Evolutionary conservation across 2,329 filamentous ascomycete genomes (phyloP).

Genomic region (Alternaria tenuissima): DNA sequence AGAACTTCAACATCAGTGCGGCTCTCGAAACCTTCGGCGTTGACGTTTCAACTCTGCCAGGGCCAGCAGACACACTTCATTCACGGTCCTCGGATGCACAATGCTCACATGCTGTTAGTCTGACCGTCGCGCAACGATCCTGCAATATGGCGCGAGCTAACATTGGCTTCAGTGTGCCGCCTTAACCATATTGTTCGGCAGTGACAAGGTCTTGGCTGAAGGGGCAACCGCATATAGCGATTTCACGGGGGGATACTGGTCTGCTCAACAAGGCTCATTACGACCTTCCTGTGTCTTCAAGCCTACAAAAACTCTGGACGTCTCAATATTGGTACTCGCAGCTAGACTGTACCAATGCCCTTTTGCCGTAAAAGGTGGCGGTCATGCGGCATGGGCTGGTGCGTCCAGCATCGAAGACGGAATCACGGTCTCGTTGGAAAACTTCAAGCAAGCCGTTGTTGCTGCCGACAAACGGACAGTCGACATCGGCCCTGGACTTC

Average conservation of each 20-base stretch:
- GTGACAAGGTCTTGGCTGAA: slow-evolving; percentile 15
- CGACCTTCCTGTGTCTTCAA: slow-evolving; percentile 36
- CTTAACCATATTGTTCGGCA: slow-evolving; percentile 23
- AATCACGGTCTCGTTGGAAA: slow-evolving; percentile 53
- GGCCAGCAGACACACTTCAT: not conserved
- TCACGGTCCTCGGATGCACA: not conserved
- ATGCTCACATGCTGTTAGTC: slow-evolving; percentile 6
- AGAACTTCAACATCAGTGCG: slow-evolving; percentile 7
- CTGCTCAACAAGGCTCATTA: slow-evolving; percentile 30
- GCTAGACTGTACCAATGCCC: slow-evolving; percentile 30
- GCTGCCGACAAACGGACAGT: slow-evolving; percentile 33
- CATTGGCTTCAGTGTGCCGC: slow-evolving; percentile 21
- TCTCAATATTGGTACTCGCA: slow-evolving; percentile 22
- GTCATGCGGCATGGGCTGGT: slow-evolving; percentile 51
- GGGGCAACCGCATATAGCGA: slow-evolving; percentile 13
- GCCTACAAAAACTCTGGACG: slow-evolving; percentile 15
- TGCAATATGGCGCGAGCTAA: not conserved
- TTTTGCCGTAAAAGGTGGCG: slow-evolving; percentile 56
- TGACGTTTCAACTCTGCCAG: slow-evolving; percentile 3
- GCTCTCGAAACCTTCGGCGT: slow-evolving; percentile 7
- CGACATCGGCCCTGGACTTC: slow-evolving; percentile 36
- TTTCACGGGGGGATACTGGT: slow-evolving; percentile 29
- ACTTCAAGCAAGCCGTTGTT: slow-evolving; percentile 37
- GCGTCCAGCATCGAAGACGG: slow-evolving; percentile 53
- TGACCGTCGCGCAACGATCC: not conserved